Conservation (phyloP, 192 early-diverging fungal species). For the Backusella macrospora region DNA sequence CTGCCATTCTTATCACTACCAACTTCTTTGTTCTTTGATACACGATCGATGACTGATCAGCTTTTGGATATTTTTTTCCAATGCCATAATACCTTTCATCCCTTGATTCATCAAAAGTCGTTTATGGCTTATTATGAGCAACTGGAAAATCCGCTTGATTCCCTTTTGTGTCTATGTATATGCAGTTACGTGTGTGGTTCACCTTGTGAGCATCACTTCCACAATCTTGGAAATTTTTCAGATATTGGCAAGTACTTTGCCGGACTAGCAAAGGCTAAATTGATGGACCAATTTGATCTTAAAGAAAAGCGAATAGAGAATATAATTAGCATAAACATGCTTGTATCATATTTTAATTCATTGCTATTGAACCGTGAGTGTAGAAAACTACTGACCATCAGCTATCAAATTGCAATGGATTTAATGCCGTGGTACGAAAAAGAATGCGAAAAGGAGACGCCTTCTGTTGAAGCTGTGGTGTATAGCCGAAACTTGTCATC, state of each 20-base stretch:
- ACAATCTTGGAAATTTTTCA: background rate
- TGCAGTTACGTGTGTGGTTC: background rate
- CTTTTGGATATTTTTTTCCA: background rate
- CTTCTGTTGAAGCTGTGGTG: background rate
- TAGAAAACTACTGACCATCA: background rate
- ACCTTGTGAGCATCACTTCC: background rate
- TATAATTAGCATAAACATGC: background rate
- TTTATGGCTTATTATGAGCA: background rate
- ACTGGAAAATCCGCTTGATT: background rate
- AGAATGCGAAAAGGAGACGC: background rate
- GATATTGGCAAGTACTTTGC: background rate
- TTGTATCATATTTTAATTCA: background rate
- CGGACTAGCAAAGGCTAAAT: background rate
- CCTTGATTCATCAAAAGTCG: background rate
- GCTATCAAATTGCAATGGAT: background rate
- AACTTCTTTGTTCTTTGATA: background rate
- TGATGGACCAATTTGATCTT: background rate
- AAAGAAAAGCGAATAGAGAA: constrained; percentile 1
- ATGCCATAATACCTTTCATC: background rate
- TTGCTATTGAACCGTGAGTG: background rate
- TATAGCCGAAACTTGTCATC: background rate
- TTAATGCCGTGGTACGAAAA: background rate
- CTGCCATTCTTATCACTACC: background rate
- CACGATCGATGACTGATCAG: background rate
- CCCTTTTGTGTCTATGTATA: background rate